Conservation (phyloP, 768 basidiomycete genomes). For the Ramaria sp. region DNA sequence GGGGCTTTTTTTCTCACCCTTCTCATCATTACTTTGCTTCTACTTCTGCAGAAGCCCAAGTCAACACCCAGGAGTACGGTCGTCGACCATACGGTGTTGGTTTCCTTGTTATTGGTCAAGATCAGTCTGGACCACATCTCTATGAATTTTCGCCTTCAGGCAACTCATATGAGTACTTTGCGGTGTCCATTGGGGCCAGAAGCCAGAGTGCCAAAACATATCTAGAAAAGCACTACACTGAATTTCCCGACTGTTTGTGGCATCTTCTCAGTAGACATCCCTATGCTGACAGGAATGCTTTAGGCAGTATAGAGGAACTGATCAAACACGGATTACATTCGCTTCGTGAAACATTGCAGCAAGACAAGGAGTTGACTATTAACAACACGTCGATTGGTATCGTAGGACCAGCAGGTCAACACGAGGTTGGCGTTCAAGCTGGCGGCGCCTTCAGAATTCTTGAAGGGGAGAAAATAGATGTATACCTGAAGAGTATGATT, state of each 20-base stretch:
- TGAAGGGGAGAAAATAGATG: conserved; percentile 68
- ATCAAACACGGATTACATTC: conserved; percentile 92
- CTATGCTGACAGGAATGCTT: not conserved
- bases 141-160: conserved; percentile 98
- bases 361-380: conserved; percentile 90
- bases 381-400: conserved; percentile 95
- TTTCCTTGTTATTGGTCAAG: conserved; percentile 93
- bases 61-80: conserved; percentile 98
- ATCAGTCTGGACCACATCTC: conserved; percentile 94
- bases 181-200: conserved; percentile 96
- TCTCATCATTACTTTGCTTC: not conserved
- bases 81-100: conserved; percentile 97
- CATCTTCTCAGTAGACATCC: not conserved
- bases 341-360: conserved; percentile 91
- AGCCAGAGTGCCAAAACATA: conserved; percentile 99
- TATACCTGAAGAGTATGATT: conserved; percentile 70
- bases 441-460: conserved; percentile 73
- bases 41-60: conserved; percentile 72
- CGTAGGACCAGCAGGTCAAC: conserved; percentile 58
- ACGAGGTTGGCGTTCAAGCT: conserved; percentile 43
- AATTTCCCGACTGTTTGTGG: conserved; percentile 72
- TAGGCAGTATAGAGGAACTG: conserved; percentile 79
- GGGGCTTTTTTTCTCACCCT: not conserved
- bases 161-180: conserved; percentile 94
- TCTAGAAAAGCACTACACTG: conserved; percentile 87